Conservation (phyloP, 192 early-diverging fungal genomes). For the Geosiphon pyriformis region DNA sequence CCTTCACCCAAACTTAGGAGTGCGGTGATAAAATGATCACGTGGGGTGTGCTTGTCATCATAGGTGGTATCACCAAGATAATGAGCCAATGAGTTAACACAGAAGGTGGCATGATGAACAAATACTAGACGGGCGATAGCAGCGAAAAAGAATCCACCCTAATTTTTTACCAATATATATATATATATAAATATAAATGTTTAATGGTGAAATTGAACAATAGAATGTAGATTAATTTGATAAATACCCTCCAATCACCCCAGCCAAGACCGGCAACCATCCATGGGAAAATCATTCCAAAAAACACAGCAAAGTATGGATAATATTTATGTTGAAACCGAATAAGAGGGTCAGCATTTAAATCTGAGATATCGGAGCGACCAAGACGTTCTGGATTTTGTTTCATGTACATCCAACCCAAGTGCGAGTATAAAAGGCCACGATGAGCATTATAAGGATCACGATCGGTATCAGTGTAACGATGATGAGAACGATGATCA, state of each 20-base stretch:
- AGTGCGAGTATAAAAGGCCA: conserved; percentile 77
- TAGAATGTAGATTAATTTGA: not conserved
- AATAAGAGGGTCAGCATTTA: conserved; percentile 67
- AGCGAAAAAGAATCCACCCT: conserved; percentile 78
- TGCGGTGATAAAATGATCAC: conserved; percentile 80
- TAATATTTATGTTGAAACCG: conserved; percentile 78
- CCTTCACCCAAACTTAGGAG: conserved; percentile 79
- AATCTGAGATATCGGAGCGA: conserved; percentile 75
- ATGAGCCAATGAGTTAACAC: conserved; percentile 83
- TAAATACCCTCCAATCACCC: conserved; percentile 58
- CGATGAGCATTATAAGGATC: conserved; percentile 79
- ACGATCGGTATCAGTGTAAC: conserved; percentile 79
- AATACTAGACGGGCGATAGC: conserved; percentile 65
- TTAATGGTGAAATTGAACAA: not conserved
- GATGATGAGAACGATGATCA: conserved; percentile 82
- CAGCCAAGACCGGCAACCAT: conserved; percentile 79
- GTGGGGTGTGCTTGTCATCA: conserved; percentile 82
- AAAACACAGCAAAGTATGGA: conserved; percentile 57
- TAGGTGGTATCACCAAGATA: conserved; percentile 68
- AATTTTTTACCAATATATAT: not conserved
- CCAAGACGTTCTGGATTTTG: conserved; percentile 69
- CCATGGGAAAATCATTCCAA: conserved; percentile 78
- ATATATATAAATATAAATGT: not conserved
- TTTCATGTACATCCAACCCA: conserved; percentile 84
- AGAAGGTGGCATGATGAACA: conserved; percentile 87